Evolutionary conservation across 2,329 filamentous ascomycete species (phyloP).

Genomic region (Whalleya microplaca): DNA sequence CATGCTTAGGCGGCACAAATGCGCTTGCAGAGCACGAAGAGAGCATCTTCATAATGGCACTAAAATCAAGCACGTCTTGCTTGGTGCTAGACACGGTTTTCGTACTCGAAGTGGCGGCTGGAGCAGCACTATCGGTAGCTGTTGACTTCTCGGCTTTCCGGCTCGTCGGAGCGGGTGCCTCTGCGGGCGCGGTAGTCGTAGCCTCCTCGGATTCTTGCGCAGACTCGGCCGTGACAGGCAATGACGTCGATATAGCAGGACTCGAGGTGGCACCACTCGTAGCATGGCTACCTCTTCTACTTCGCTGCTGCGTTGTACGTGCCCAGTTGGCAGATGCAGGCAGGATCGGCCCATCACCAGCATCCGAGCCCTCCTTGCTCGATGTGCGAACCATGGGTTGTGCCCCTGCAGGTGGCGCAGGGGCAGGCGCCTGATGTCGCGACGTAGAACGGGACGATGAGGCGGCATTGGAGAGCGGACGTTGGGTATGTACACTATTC

Average conservation of each 20-base stretch:
- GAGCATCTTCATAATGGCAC: constrained; percentile 30
- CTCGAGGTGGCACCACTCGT: constrained; percentile 83
- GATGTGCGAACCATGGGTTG: constrained; percentile 74
- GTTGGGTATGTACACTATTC: constrained; percentile 84
- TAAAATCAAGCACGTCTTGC: constrained; percentile 29
- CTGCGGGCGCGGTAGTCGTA: constrained; percentile 40
- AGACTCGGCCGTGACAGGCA: constrained; percentile 58
- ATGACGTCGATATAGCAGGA: constrained; percentile 68
- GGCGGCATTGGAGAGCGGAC: constrained; percentile 59
- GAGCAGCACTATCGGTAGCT: constrained; percentile 16
- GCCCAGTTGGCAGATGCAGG: constrained; percentile 96
- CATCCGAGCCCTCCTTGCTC: constrained; percentile 77
- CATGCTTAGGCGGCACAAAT: constrained; percentile 35
- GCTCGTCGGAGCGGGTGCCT: constrained; percentile 33
- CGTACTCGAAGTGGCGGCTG: constrained; percentile 3
- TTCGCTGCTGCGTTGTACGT: constrained; percentile 66
- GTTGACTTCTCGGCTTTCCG: constrained; percentile 36
- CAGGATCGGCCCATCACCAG: constrained; percentile 84
- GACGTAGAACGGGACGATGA: constrained; percentile 58
- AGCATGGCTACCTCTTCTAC: constrained; percentile 75
- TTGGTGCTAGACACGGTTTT: constrained; percentile 7
- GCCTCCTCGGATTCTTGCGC: constrained; percentile 50
- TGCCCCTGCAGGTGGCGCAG: constrained; percentile 44
- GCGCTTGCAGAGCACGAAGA: constrained; percentile 42
- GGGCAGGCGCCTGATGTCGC: constrained; percentile 52